These are phyloP conservation scores for Akebia trifoliata DNA, from an alignment of 164 flowering plant genomes.

Conservation along the genomic window DNA sequence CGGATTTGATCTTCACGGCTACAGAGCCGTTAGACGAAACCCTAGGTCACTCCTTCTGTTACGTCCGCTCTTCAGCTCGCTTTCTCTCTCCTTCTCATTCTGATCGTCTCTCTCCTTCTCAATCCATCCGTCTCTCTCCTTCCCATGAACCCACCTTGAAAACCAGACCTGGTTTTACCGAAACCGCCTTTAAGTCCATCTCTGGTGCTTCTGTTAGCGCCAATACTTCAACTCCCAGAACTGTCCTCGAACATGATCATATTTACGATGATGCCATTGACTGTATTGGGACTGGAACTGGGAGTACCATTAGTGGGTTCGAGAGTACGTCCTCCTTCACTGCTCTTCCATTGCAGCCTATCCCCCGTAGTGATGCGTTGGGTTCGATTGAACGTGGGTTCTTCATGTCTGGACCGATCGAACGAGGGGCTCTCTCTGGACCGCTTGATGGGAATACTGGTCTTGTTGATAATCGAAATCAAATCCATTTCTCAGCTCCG, in stretches of 20 bases:
- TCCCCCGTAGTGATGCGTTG: conserved; percentile 50
- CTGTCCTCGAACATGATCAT: conserved; percentile 53
- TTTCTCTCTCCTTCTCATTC: conserved; percentile 69
- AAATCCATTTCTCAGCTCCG: conserved; percentile 87
- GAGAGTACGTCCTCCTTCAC: conserved; percentile 77
- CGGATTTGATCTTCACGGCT: conserved; percentile 41
- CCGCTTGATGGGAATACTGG: conserved; percentile 49
- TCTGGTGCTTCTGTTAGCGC: conserved; percentile 98
- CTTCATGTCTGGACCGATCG: conserved; percentile 95
- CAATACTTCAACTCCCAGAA: conserved; percentile 67
- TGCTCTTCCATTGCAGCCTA: conserved; percentile 80
- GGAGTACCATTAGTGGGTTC: conserved; percentile 50
- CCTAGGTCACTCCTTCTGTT: conserved; percentile 97
- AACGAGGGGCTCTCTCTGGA: conserved; percentile 81
- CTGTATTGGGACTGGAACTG: conserved; percentile 16
- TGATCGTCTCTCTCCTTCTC: conserved; percentile 65
- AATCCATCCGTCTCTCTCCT: conserved; percentile 62
- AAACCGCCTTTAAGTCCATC: conserved; percentile 67
- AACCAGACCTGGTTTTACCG: conserved; percentile 23
- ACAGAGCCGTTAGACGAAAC: conserved; percentile 78
- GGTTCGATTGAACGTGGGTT: conserved; percentile 57
- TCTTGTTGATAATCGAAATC: conserved; percentile 21
- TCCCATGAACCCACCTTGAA: conserved; percentile 32
- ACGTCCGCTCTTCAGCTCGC: conserved; percentile 76
- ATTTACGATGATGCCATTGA: conserved; percentile 30